These are phyloP conservation scores for Colletotrichum lupini DNA, from an alignment of 2,329 filamentous ascomycete species.

Conservation along the genomic window DNA sequence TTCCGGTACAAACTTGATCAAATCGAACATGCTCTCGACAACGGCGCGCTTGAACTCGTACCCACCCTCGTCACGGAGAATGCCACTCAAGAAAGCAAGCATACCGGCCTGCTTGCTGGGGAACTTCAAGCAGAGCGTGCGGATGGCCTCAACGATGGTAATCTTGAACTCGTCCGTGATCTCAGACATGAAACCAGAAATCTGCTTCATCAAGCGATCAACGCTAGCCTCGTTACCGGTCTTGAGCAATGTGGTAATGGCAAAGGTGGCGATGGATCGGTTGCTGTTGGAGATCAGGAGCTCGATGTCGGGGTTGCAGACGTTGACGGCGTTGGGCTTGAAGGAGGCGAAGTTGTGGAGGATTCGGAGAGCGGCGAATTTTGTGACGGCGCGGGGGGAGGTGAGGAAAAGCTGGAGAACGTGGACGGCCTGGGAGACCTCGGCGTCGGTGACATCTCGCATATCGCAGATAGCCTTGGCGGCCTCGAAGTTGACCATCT, in stretches of 20 bases:
- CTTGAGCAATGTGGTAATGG: constrained; percentile 97
- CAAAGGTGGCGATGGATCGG: constrained; percentile 96
- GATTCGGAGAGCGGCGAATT: constrained; percentile 96
- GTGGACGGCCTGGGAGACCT: constrained; percentile 92
- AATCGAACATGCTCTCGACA: constrained; percentile 98
- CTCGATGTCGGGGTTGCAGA: constrained; percentile 98
- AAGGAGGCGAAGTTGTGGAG: constrained; percentile 96
- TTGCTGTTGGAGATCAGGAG: constrained; percentile 96
- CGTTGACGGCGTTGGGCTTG: constrained; percentile 91
- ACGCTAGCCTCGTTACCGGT: constrained; percentile 98
- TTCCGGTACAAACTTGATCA: constrained; percentile 98
- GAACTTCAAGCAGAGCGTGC: constrained; percentile 96
- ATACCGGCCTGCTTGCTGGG: constrained; percentile 98
- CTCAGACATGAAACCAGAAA: constrained; percentile 97
- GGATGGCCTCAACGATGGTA: constrained; percentile 98
- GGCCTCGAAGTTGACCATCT: constrained; percentile 99
- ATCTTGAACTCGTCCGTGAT: constrained; percentile 99
- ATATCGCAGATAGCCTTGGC: constrained; percentile 98
- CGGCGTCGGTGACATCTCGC: constrained; percentile 90
- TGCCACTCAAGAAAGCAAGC: constrained; percentile 97
- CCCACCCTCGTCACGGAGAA: constrained; percentile 93
- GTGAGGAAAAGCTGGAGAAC: constrained; percentile 97
- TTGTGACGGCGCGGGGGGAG: constrained; percentile 93
- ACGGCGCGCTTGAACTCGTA: constrained; percentile 99
- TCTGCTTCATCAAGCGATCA: constrained; percentile 98